These are phyloP conservation scores for Metarhizium anisopliae DNA, from an alignment of 2,329 filamentous ascomycete genomes.

Conservation along the genomic window DNA sequence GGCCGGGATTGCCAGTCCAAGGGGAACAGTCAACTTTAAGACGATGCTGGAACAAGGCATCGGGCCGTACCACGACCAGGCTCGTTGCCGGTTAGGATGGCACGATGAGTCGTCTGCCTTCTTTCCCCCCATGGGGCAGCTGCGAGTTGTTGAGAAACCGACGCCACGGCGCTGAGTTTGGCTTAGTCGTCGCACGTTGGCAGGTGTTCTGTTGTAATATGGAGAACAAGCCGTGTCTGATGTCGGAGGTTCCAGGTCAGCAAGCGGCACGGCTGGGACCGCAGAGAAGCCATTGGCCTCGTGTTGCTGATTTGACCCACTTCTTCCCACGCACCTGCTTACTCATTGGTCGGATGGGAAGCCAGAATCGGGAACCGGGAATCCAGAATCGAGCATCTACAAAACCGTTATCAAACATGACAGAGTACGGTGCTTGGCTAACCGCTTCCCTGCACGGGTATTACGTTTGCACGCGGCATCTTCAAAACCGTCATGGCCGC, in stretches of 20 bases:
- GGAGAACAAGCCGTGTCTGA: not conserved
- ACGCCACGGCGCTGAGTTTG: not conserved
- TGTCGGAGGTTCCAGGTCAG: not conserved
- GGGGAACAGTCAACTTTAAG: not conserved
- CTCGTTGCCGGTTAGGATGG: not conserved
- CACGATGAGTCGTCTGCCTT: not conserved
- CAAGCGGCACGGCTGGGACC: not conserved
- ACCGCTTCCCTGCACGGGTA: too few relatives aligned
- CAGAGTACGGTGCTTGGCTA: too few relatives aligned
- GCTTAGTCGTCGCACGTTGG: not conserved
- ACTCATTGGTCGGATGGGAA: too few relatives aligned
- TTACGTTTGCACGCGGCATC: too few relatives aligned
- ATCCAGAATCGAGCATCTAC: too few relatives aligned
- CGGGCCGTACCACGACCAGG: not conserved
- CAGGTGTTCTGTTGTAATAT: not conserved
- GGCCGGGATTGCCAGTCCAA: not conserved
- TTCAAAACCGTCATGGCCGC: too few relatives aligned
- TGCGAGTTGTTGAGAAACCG: not conserved
- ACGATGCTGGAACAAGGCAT: not conserved
- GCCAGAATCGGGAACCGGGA: too few relatives aligned
- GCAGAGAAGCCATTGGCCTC: not conserved
- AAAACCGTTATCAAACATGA: too few relatives aligned
- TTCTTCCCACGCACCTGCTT: not conserved
- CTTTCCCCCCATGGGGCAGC: not conserved
- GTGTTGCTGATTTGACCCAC: not conserved